Base-by-base conservation (phyloP, 1,284 basidiomycete species). In the Stygiomarasmius scandens region DNA sequence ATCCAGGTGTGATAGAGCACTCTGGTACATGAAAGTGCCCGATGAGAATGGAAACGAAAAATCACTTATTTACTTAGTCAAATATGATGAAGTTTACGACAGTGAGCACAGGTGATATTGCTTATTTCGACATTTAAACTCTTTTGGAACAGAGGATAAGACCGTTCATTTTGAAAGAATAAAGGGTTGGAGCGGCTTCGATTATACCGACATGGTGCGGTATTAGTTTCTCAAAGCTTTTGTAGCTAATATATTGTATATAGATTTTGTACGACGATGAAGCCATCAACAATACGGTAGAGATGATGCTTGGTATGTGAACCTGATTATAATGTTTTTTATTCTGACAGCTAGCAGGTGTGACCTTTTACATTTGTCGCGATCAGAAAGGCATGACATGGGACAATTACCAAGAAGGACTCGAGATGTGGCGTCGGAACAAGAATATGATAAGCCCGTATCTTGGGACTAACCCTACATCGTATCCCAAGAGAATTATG, bases 301-400 rank as follows among this genome's bases (percentile, higher is more conserved):
- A 52, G 34, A 52, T 52, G 50, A 38, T 52, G 50, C 50, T 52
- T 16, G 50, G 50, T 52, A 41, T 9, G 34, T 22, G 16, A 11
- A 32, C 14, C 29, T 12, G 12, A 32, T 6, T 6, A 5, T 32
- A 32, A 12, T 32, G 29, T 24, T n/a, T 36, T 16, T 41, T 36
- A 22, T 36, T 16, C 34, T 20, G 9, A 11, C 38, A 20, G 24
- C 36, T 11, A 16, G 20, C n/a, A 63, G 56, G 56, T 12, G 56
- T 60, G 20, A 48, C 47, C 24, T 56, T 58, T n/a, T 47, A 53
- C 12, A 16, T 44, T 32, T 58, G 19, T 48, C 12, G 45, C 12
- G 23, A 44, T 20, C 36, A 55, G 41, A 48, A 51, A 22, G 61
- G 59, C 14, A 34, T 61, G 41, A 63, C 61, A 5, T 63, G 61